Base-by-base conservation (phyloP, 2,329 filamentous ascomycete species). In the Trichoderma atroviride region DNA sequence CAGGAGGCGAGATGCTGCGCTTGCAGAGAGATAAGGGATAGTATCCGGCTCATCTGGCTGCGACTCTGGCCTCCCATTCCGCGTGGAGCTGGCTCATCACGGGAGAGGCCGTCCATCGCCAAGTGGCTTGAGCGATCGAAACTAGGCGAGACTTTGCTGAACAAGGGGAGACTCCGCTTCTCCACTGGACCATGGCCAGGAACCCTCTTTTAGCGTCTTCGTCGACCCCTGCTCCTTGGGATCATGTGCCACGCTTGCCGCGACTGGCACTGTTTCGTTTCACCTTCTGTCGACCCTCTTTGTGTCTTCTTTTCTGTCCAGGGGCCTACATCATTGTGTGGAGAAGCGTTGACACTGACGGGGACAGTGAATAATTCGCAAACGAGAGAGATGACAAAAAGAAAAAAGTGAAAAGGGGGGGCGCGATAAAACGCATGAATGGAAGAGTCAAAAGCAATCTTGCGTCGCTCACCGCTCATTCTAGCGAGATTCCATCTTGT, bases 61-160 rank as follows among this genome's bases (percentile, higher is more conserved):
- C 37, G 31, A 52, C 63, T 66, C 63, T 58, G 55, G 53, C 62
- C 37, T 43, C 62, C 27, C 66, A 60, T 63, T 69, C 50, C 58
- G 58, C 59, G 59, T 69, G 66, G 66, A 60, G 66, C 58, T 59
- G 55, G 56, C 58, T 63, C 53, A 69, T 52, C 29, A 57, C 67
- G 59, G 67, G 67, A 69, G 67, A 63, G 67, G 67, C 67, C 67
- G 67, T 69, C 52, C 43, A 55, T 62, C 59, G 52, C 67, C 29
- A 65, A 58, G 63, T 66, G 63, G 63, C 50, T 68, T 62, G 52
- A 50, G 31, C 47, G 57, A 61, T 61, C 57, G 57, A 43, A 43
- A 64, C 29, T 53, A 64, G 29, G 52, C 47, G 52, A 62, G 47
- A 56, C 33, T 52, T 56, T 58, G 37, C 47, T 47, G 66, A 62